Base-by-base conservation (phyloP, 805 yeast genomes). In the Candida rishiriensis region DNA sequence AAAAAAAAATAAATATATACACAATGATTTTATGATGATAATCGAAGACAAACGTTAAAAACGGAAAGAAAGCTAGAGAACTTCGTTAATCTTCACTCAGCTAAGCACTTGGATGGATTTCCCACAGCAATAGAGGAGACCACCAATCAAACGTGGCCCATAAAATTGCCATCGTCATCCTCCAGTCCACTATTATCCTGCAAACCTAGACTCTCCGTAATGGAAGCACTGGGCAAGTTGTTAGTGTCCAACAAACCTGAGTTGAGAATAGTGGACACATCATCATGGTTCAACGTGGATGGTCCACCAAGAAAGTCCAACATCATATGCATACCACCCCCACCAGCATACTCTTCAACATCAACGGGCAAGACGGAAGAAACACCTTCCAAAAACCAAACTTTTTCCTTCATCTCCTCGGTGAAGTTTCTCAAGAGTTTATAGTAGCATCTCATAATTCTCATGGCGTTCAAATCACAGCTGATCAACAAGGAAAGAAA, bases 341-440 rank as follows among this genome's bases (percentile, higher is more conserved):
- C 87, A 34, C 96, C 95, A 12, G 90, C 81, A 58, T 87, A 85
- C 56, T 85, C 88, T 54, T 90, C 97, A 43, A 88, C 95, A 62
- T 89, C 96, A 10, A 83, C 95, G 0, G 97, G 97, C 39, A 90
- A 71, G 1, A 89, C 95, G 43, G 82, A 80, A 5, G 93, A 79
- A 2, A 88, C 93, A 3, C 97, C 97, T 64, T 90, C 96, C 50
- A 90, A 70, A 54, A 90, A 89, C 97, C 97, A 90, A 14, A 90
- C 95, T 54, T 78, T 78, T 56, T 89, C 93, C 61, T 85, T 86
- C 85, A 86, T 84, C 57, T 87, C 95, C 31, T 83, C 79, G 0
- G 95, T 87, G 62, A 85, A 90, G 13, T 84, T 81, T 52, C 96
- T 71, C 39, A 90, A 73, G 46, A 90, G 67, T 44, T 85, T 81